Conservation (phyloP, 768 basidiomycete genomes). For the Mycena epipterygia region DNA sequence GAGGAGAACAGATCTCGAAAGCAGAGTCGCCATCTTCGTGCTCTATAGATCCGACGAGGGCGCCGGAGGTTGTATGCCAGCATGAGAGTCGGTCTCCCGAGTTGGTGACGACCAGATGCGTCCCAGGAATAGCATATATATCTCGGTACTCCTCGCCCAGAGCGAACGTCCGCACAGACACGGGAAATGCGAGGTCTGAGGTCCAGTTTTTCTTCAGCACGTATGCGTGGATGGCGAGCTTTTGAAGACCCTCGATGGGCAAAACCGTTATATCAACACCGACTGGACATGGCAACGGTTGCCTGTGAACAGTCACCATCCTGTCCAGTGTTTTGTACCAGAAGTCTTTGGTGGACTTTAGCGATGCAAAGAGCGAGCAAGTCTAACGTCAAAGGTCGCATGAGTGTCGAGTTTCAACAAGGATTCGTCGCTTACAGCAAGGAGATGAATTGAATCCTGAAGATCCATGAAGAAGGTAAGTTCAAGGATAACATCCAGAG, state of each 20-base stretch:
- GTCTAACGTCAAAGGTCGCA: background rate
- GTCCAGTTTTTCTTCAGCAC: conserved; percentile 25
- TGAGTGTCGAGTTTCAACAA: background rate
- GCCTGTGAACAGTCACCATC: background rate
- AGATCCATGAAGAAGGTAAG: background rate
- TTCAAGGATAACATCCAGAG: background rate
- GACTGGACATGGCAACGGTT: conserved; percentile 3
- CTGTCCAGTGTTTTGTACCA: conserved; percentile 22
- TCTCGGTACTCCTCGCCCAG: background rate
- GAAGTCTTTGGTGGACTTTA: conserved; percentile 16
- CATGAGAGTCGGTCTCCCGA: background rate
- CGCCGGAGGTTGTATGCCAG: conserved; percentile 10
- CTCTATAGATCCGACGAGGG: background rate
- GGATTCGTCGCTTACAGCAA: background rate
- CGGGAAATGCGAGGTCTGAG: background rate
- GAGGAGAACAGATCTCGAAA: background rate
- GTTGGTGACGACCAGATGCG: conserved; percentile 14
- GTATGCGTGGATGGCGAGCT: too few relatives aligned
- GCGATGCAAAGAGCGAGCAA: conserved; percentile 6
- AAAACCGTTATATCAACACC: background rate
- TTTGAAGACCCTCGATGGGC: background rate
- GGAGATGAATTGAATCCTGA: background rate
- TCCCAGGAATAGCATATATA: conserved; percentile 22
- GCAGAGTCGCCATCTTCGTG: background rate
- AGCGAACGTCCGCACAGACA: background rate